These are phyloP conservation scores for Lepidium aucheri DNA, from an alignment of 345 rosid species.

Conservation along the genomic window DNA sequence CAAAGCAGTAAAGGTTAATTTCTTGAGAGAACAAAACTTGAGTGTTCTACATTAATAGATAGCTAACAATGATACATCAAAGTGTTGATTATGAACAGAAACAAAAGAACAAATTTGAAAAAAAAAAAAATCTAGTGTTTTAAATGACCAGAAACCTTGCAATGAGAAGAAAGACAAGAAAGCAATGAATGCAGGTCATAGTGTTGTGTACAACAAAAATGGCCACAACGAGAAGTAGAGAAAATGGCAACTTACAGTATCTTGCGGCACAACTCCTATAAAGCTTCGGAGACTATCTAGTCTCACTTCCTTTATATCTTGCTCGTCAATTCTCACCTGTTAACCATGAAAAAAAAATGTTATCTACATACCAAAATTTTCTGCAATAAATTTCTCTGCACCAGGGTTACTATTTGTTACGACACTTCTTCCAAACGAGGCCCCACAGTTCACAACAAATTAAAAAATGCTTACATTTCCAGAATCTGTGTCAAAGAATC, in stretches of 20 bases:
- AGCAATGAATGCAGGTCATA: neutral
- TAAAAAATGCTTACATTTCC: conserved; percentile 60
- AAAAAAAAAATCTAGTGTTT: neutral
- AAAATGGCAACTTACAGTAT: conserved; percentile 56
- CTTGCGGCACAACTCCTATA: conserved; percentile 97
- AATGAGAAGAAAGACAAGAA: neutral
- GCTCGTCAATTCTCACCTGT: conserved; percentile 79
- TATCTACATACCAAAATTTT: neutral
- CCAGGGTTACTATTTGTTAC: conserved; percentile 4
- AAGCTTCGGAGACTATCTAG: conserved; percentile 63
- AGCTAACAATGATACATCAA: neutral
- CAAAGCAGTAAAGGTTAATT: conserved; percentile 16
- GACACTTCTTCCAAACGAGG: conserved; percentile 4
- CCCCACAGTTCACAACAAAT: neutral
- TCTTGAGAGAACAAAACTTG: conserved; percentile 8
- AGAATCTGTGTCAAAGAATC: conserved; percentile 69
- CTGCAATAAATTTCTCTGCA: neutral
- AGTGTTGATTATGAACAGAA: neutral
- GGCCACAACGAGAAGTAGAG: neutral
- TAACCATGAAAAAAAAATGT: neutral
- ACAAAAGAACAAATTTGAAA: neutral
- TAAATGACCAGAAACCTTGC: neutral
- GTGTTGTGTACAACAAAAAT: neutral
- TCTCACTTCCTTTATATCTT: conserved; percentile 72
- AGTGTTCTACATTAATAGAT: neutral